phyloP scores from a whole-genome alignment of 2,329 filamentous ascomycete genomes.

The Fusarium sp. region DNA sequence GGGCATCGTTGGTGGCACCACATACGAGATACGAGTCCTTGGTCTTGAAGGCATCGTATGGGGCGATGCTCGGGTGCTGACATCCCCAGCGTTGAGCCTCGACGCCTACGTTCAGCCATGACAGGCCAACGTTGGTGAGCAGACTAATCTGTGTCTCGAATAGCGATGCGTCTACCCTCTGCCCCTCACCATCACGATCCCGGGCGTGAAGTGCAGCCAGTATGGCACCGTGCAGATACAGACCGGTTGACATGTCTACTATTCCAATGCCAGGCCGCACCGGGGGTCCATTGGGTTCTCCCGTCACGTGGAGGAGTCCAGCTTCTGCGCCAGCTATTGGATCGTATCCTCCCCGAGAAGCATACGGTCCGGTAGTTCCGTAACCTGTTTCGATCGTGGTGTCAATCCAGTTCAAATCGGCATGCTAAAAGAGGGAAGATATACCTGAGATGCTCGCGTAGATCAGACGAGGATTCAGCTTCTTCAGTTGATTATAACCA shows the following conservation, averaged over 20 bases:
- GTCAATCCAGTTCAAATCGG: too few relatives aligned
- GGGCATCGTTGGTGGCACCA: conserved; percentile 49
- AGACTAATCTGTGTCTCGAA: conserved; percentile 55
- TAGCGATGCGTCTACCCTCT: conserved; percentile 54
- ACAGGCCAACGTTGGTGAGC: conserved; percentile 52
- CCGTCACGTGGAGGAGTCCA: conserved; percentile 55
- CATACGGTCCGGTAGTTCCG: conserved; percentile 52
- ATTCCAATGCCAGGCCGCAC: conserved; percentile 53
- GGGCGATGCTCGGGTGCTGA: conserved; percentile 56
- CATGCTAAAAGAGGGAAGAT: too few relatives aligned
- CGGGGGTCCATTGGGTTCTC: conserved; percentile 51
- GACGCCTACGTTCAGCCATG: conserved; percentile 50
- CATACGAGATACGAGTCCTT: conserved; percentile 46
- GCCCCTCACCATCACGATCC: conserved; percentile 49
- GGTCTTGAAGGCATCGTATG: conserved; percentile 55
- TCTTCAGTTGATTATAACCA: too few relatives aligned
- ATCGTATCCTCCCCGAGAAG: conserved; percentile 54
- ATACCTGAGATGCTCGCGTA: too few relatives aligned
- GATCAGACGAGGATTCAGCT: too few relatives aligned
- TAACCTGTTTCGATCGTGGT: not conserved
- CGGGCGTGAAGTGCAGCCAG: conserved; percentile 52
- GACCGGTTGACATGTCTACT: conserved; percentile 54
- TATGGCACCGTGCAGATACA: conserved; percentile 56
- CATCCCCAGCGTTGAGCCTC: conserved; percentile 55
- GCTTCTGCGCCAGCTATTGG: conserved; percentile 55